Percentiles rank a stretch among this genome's conserved stretches.
Evolutionary conservation across 768 basidiomycete species (phyloP).

Genomic region (Boletellus ananas): DNA sequence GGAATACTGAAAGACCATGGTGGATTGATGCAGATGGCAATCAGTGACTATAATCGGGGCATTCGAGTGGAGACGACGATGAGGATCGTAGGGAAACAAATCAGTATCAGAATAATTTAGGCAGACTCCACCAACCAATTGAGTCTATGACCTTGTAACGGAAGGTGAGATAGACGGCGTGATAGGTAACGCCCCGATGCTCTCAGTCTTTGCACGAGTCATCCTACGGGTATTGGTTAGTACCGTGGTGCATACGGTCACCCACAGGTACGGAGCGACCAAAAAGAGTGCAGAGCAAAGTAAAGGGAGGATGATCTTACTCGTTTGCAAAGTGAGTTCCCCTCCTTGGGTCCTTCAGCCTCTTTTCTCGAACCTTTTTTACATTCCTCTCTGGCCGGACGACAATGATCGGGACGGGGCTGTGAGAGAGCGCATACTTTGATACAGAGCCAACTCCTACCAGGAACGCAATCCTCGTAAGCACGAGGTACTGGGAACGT

Average conservation of each 20-base stretch:
- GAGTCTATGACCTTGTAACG: slow-evolving; percentile 13
- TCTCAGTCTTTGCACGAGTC: slow-evolving; percentile 8
- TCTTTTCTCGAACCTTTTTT: slow-evolving; percentile 78
- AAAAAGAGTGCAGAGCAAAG: not conserved
- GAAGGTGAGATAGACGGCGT: slow-evolving; percentile 10
- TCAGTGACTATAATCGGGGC: not conserved
- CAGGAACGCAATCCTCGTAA: slow-evolving; percentile 31
- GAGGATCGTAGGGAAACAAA: not conserved
- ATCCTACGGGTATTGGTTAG: slow-evolving; percentile 16
- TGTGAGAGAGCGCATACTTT: slow-evolving; percentile 84
- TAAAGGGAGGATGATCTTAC: slow-evolving; percentile 26
- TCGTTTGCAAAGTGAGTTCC: slow-evolving; percentile 73
- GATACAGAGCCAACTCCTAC: slow-evolving; percentile 58
- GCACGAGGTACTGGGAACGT: not conserved
- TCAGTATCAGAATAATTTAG: not conserved
- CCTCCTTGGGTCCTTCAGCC: slow-evolving; percentile 84
- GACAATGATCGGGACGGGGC: slow-evolving; percentile 94
- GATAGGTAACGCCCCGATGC: slow-evolving; percentile 10
- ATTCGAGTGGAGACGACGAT: not conserved
- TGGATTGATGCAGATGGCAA: not conserved
- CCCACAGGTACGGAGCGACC: not conserved
- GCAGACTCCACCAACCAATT: not conserved
- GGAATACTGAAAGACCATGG: not conserved
- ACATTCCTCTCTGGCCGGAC: slow-evolving; percentile 88
- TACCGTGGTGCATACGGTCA: not conserved